Conservation (phyloP, 31 red algal genomes). For the Odonthalia washingtoniensis region DNA sequence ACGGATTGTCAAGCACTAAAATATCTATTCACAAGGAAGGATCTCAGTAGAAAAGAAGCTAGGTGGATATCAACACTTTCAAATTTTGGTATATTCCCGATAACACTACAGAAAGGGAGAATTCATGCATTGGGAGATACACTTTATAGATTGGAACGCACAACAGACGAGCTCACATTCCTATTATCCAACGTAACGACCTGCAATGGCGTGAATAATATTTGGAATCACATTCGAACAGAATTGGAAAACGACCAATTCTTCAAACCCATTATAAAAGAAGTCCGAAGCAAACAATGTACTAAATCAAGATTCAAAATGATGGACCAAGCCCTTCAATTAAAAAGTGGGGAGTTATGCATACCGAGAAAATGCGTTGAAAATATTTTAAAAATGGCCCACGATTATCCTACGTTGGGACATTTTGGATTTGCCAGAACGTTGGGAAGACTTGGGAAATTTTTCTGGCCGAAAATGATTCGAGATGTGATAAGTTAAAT, state of each 20-base stretch:
- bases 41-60: background rate
- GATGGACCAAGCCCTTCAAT: background rate
- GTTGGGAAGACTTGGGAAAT: constrained; percentile 1
- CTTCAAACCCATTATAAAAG: background rate
- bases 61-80: constrained; percentile 23
- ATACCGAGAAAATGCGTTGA: background rate
- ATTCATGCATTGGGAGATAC: constrained; percentile 33
- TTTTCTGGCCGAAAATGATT: constrained; percentile 35
- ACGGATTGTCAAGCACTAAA: constrained; percentile 45
- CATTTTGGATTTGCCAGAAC: constrained; percentile 39
- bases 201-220: no score
- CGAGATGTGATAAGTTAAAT: constrained; percentile 36
- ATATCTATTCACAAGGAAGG: constrained; percentile 32
- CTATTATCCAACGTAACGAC: background rate
- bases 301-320: background rate
- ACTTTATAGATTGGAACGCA: no score
- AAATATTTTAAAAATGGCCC: constrained; percentile 15
- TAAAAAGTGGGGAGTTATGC: constrained; percentile 39
- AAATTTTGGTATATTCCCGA: constrained; percentile 18
- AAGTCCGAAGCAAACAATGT: background rate
- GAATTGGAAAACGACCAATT: background rate
- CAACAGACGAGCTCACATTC: background rate
- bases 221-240: background rate
- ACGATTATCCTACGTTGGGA: constrained; percentile 1
- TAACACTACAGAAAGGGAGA: background rate